These are phyloP conservation scores for Chaetomiaceae sp. DNA, from an alignment of 2,329 filamentous ascomycete genomes.

Conservation along the genomic window DNA sequence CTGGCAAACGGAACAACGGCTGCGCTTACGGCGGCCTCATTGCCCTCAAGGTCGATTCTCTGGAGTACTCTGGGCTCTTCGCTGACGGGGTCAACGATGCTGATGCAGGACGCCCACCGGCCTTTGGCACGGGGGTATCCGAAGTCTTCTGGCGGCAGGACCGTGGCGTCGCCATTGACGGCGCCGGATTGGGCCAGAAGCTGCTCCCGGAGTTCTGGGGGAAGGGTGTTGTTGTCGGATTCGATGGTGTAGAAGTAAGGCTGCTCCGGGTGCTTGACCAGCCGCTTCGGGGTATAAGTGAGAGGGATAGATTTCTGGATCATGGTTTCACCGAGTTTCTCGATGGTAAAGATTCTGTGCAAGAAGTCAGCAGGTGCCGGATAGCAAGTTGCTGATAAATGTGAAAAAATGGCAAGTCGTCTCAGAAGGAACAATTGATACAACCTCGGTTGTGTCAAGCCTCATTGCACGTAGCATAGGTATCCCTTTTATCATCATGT, in stretches of 20 bases:
- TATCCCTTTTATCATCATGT: constrained; percentile 62
- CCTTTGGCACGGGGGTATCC: constrained; percentile 79
- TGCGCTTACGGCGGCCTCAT: constrained; percentile 86
- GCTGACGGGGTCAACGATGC: constrained; percentile 76
- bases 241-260: constrained; percentile 93
- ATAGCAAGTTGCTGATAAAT: neutral
- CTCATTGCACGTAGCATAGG: constrained; percentile 55
- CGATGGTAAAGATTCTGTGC: constrained; percentile 78
- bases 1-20: constrained; percentile 81
- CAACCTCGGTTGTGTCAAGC: constrained; percentile 41
- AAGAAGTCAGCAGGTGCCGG: constrained; percentile 30
- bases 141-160: constrained; percentile 75
- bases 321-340: constrained; percentile 78
- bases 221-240: constrained; percentile 85
- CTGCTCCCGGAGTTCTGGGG: constrained; percentile 69
- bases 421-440: constrained; percentile 99
- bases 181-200: constrained; percentile 67
- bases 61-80: constrained; percentile 66
- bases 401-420: neutral
- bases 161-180: constrained; percentile 66
- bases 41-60: constrained; percentile 77
- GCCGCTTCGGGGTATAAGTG: constrained; percentile 82
- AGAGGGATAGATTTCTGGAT: constrained; percentile 82
- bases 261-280: constrained; percentile 81
- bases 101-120: constrained; percentile 95